Percentiles rank a stretch among this genome's conserved stretches.
Evolutionary conservation across 2,329 filamentous ascomycete genomes (phyloP).

Genomic region (Exophiala phaeomuriformis): DNA sequence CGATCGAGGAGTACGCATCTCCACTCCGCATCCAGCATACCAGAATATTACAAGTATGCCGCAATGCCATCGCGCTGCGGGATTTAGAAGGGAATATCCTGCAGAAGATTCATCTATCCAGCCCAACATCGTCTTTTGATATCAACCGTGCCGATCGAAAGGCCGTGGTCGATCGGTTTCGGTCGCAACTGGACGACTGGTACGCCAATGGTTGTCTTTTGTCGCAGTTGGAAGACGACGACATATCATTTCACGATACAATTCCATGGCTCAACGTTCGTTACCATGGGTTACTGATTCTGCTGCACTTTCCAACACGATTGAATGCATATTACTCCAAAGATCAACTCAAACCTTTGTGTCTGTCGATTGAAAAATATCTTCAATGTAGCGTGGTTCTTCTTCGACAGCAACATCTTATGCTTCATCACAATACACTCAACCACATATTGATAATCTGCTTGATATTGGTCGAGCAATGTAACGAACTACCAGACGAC

Average conservation of each 20-base stretch:
- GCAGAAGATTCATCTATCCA: not conserved
- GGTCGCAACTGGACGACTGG: not conserved
- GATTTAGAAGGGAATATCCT: not conserved
- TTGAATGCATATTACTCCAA: not conserved
- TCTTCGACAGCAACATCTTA: not conserved
- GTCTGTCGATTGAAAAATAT: not conserved
- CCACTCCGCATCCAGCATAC: not conserved
- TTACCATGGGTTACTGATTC: not conserved
- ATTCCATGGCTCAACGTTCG: not conserved
- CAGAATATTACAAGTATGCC: not conserved
- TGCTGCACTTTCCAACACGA: not conserved
- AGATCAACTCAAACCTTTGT: not conserved
- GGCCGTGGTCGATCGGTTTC: not conserved
- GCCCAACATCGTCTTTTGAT: not conserved
- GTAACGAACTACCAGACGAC: not conserved
- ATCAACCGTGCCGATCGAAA: not conserved
- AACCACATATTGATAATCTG: not conserved
- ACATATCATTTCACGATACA: not conserved
- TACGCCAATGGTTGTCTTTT: not conserved
- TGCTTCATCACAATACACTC: not conserved
- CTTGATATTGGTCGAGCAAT: not conserved
- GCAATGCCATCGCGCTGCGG: not conserved
- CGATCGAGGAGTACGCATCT: not conserved
- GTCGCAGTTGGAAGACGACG: not conserved
- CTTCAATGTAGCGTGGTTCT: not conserved